These are phyloP conservation scores for Aspergillus chevalieri DNA, from an alignment of 2,329 filamentous ascomycete species.

Conservation along the genomic window DNA sequence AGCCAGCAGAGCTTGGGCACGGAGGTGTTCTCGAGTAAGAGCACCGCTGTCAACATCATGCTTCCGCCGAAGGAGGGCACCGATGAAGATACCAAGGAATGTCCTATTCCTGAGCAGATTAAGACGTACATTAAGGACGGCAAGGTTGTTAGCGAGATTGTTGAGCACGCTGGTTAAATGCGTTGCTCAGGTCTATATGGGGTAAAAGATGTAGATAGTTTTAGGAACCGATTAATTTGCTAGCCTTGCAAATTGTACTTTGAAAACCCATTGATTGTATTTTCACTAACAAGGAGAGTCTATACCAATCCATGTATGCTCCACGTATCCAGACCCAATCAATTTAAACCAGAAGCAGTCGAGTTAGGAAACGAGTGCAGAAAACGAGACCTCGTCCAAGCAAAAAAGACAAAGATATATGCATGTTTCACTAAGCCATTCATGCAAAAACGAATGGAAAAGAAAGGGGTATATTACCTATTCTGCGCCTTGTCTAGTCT, in stretches of 20 bases:
- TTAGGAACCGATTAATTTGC: too few relatives aligned
- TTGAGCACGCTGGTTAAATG: constrained; percentile 75
- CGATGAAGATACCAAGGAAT: constrained; percentile 78
- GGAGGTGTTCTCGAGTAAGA: constrained; percentile 87
- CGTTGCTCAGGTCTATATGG: neutral
- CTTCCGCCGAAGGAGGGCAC: constrained; percentile 60
- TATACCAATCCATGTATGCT: too few relatives aligned
- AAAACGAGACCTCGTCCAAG: too few relatives aligned
- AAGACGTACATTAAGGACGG: constrained; percentile 72
- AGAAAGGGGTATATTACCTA: constrained; percentile 5
- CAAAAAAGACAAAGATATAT: neutral
- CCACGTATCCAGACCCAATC: too few relatives aligned
- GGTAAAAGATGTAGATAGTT: too few relatives aligned
- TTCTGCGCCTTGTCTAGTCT: neutral
- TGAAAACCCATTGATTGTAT: neutral
- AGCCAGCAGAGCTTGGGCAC: constrained; percentile 70
- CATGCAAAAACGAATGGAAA: neutral
- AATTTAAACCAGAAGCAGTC: too few relatives aligned
- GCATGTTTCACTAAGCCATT: neutral
- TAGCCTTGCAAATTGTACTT: too few relatives aligned
- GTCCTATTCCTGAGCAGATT: constrained; percentile 83
- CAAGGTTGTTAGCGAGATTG: constrained; percentile 83
- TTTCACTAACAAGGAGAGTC: neutral
- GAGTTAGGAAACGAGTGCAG: too few relatives aligned
- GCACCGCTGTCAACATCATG: constrained; percentile 78